phyloP scores from a whole-genome alignment of 2,329 filamentous ascomycete genomes.

The Myriosclerotinia duriaeana region DNA sequence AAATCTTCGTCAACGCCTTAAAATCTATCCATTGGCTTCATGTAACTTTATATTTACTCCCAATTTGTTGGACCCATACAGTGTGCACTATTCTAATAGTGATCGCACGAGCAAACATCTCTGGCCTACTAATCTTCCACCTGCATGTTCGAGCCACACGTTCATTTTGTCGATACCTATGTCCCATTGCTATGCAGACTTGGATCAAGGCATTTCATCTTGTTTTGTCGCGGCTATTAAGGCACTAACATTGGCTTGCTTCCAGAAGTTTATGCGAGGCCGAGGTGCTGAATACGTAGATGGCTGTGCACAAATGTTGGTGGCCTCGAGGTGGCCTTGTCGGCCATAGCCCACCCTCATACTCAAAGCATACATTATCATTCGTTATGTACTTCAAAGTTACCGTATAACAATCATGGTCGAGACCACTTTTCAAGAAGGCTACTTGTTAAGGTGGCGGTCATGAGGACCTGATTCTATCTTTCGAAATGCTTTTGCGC shows the following conservation, averaged over 20 bases:
- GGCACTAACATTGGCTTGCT: not conserved
- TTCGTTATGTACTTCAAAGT: slow-evolving; percentile 6
- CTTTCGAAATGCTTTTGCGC: not conserved
- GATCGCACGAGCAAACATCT: not conserved
- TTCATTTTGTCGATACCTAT: not conserved
- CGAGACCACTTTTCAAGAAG: not conserved
- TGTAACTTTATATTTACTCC: too few species aligned
- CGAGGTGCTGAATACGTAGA: too few species aligned
- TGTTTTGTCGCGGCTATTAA: not conserved
- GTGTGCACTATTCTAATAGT: too few species aligned
- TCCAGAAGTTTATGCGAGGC: not conserved
- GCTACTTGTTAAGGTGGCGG: not conserved
- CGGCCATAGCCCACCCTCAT: not conserved
- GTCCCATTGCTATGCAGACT: not conserved
- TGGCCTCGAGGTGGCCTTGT: not conserved
- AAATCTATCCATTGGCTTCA: not conserved
- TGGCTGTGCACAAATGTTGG: not conserved
- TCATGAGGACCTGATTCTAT: not conserved
- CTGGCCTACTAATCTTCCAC: not conserved
- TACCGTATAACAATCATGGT: not conserved
- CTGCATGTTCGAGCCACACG: too few species aligned
- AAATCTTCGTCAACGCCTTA: not conserved
- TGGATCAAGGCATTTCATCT: too few species aligned
- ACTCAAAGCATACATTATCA: not conserved
- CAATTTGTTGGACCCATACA: too few species aligned